Evolutionary conservation across 2,329 filamentous ascomycete species (phyloP), one percentile per base, ranked within the genome.

Genomic region (Daldinia sp.): DNA sequence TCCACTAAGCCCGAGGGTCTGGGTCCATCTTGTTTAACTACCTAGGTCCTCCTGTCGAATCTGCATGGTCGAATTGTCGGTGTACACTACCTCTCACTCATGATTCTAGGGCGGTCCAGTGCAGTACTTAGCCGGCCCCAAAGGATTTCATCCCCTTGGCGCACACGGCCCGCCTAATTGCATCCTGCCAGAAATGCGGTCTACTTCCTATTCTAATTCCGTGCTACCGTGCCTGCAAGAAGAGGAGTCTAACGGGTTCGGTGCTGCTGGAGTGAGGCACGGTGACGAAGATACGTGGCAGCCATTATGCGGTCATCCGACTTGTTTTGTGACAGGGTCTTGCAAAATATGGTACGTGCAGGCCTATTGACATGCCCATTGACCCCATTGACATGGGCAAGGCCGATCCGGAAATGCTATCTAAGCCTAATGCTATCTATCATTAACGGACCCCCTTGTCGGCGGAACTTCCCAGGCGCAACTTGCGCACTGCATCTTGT

Each of bases 101-200:
- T 58, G 63, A 54, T 53, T 61, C 56, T 25, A 59, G 21, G 17
- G 43, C 58, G 53, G 56, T 57, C 59, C 48, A 63, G 39, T 50
- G 50, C 59, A 65, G 65, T 54, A 45, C 39, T 13, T 45, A 62
- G 39, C 47, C 58, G 54, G 59, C 15, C 59, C 53, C 61, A 63
- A 63, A 57, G 56, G 51, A 66, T 58, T 43, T 34, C 35, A 32
- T 55, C 21, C 59, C 62, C 65, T 67, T 67, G 65, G 65, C 59
- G 23, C 25, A 47, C 54, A 51, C 61, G 58, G 58, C 54, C 64
- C 61, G 59, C 62, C 59, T 66, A 34, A 56, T 65, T 66, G 59
- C 63, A 45, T 58, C 54, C 57, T 68, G 52, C 60, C 43, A 63
- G 54, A 68, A 59, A 63, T 68, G 65, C 63, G 65, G 65, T 68